phyloP scores from a whole-genome alignment of 1,139 yeast genomes.

The Geotrichum aggregatum region DNA sequence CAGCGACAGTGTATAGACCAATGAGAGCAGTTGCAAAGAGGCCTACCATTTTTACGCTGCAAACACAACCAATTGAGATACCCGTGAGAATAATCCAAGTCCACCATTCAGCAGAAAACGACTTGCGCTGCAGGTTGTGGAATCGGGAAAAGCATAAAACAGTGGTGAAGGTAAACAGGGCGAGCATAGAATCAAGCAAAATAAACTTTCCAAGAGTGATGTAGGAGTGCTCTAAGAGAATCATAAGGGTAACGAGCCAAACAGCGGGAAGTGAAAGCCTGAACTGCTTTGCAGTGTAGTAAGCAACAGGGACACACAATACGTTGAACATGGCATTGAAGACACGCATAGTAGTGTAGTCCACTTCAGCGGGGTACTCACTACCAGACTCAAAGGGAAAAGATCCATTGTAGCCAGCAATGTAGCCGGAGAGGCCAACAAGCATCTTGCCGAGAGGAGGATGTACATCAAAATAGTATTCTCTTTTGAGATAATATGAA shows the following conservation, averaged over 20 bases:
- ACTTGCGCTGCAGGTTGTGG: constrained; percentile 61
- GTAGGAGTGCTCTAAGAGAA: constrained; percentile 77
- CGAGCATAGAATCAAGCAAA: constrained; percentile 90
- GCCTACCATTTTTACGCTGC: constrained; percentile 92
- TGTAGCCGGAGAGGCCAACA: constrained; percentile 87
- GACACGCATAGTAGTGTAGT: constrained; percentile 86
- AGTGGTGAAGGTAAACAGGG: constrained; percentile 85
- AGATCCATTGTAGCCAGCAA: constrained; percentile 93
- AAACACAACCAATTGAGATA: constrained; percentile 79
- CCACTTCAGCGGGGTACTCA: constrained; percentile 77
- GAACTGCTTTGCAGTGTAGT: constrained; percentile 82
- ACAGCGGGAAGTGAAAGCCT: constrained; percentile 77
- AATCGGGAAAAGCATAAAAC: constrained; percentile 72
- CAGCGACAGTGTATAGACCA: constrained; percentile 79
- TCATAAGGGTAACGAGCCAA: constrained; percentile 87
- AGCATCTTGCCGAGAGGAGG: constrained; percentile 98
- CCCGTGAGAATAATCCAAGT: constrained; percentile 82
- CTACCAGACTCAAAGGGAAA: constrained; percentile 92
- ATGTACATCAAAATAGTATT: constrained; percentile 95
- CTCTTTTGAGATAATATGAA: constrained; percentile 85
- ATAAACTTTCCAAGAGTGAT: constrained; percentile 89
- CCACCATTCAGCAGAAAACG: constrained; percentile 87
- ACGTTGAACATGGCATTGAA: constrained; percentile 91
- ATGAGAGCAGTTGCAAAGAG: constrained; percentile 76
- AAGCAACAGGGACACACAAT: constrained; percentile 87